A percentile compares a stretch with the other conserved stretches of the same genome.
phyloP scores from a whole-genome alignment of 306 rosid genomes.

The Heteromeles arbutifolia region DNA sequence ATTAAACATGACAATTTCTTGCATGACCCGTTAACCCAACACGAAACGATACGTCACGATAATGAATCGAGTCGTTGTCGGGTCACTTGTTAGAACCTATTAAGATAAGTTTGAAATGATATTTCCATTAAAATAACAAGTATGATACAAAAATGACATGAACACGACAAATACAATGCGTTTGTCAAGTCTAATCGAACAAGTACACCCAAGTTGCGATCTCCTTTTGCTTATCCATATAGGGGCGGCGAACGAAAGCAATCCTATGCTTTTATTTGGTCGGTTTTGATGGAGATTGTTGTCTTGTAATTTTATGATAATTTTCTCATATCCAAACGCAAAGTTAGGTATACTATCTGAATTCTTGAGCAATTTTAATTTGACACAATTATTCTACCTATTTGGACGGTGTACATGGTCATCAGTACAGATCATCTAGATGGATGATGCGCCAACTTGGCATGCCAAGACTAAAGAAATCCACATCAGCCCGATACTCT shows the following conservation, averaged over 20 bases:
- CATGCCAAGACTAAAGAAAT: conserved; percentile 1
- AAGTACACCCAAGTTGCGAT: background rate
- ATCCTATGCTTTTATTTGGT: conserved; percentile 29
- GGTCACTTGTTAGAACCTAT: no score
- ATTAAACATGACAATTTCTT: no score
- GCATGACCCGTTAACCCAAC: no score
- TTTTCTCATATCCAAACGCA: background rate
- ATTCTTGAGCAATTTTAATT: background rate
- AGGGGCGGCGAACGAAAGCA: conserved; percentile 30
- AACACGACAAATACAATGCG: no score
- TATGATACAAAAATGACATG: no score
- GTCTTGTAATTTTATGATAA: background rate
- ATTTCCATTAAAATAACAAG: no score
- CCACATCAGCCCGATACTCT: conserved; percentile 2
- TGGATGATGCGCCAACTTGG: conserved; percentile 5
- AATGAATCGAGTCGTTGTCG: no score
- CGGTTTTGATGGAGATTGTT: conserved; percentile 29
- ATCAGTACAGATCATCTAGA: background rate
- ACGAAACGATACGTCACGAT: no score
- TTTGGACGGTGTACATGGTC: conserved; percentile 11
- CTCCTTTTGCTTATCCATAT: background rate
- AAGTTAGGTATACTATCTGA: background rate
- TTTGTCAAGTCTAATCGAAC: no score
- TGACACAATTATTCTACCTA: background rate
- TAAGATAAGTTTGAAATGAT: no score